These are phyloP conservation scores for Sherardia arvensis DNA, from an alignment of 257 asterid genomes.

Conservation along the genomic window DNA sequence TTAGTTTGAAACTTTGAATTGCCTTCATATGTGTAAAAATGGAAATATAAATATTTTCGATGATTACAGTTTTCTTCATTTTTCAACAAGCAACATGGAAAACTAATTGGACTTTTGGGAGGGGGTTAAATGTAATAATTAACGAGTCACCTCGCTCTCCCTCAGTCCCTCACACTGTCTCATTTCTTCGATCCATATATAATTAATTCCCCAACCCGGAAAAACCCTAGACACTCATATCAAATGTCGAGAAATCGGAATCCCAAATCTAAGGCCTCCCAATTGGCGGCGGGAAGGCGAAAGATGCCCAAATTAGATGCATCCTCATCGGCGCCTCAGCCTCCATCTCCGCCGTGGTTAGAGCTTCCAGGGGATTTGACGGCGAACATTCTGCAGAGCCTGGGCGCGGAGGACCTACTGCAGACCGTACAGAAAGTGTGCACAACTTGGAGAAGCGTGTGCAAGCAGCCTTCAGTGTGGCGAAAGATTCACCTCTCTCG, in stretches of 20 bases:
- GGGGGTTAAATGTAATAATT: no score
- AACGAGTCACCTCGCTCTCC: no score
- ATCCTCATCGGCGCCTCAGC: background rate
- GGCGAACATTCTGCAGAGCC: conserved; percentile 34
- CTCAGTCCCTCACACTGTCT: background rate
- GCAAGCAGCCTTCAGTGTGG: conserved; percentile 37
- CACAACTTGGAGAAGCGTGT: conserved; percentile 34
- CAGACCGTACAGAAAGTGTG: conserved; percentile 36
- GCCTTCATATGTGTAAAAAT: no score
- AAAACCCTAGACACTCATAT: background rate
- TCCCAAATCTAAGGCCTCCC: no score
- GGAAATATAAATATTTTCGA: no score
- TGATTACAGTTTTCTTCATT: no score
- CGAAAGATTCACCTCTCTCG: conserved; percentile 14
- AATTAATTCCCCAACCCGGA: background rate
- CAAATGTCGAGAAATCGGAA: background rate
- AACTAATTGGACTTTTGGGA: no score
- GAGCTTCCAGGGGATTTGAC: conserved; percentile 44
- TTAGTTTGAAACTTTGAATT: no score
- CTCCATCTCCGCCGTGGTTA: conserved; percentile 31
- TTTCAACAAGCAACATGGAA: no score
- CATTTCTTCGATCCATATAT: background rate
- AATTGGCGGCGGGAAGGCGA: background rate
- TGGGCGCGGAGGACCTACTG: conserved; percentile 35
- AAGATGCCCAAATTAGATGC: background rate